Evolutionary conservation across 164 flowering plant species (phyloP), one percentile per base, ranked within the genome.

Genomic region (Buxus sempervirens): DNA sequence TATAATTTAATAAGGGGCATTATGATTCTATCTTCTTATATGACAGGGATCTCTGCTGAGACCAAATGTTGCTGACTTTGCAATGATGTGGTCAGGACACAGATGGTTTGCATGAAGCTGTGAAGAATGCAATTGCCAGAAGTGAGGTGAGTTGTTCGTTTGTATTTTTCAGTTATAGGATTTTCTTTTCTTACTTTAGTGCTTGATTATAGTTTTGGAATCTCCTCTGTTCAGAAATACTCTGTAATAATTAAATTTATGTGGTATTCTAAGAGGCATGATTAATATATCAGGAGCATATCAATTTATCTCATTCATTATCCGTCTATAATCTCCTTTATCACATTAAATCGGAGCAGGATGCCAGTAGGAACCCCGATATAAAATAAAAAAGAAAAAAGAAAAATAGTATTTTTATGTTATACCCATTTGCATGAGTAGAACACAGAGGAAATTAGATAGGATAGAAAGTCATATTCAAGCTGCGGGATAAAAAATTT

Each of bases 81-180:
- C 90, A 83, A 84, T 87, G 74, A 84, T 83, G 74, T 90, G 88
- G 79, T 70, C 89, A 94, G 97, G 97, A 90, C 80, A 82, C 96
- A 74, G 86, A 84, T 82, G 84, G 84, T 68, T 80, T 94, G 76
- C 78, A 80, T 69, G 79, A 91, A 70, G 93, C 84, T 51, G 72
- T 94, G 90, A 88, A 70, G 79, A 80, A 84, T 74, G 97, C 96
- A 63, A 73, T 91, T 62, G 83, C 80, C 45, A 79, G 87, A 81
- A 84, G 84, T 73, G 90, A 94, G 97, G 98, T 93, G 82, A 59
- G 55, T 38, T 58, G 4, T 25, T 22, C 61, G 15, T 63, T n/a
- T 14, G 27, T 53, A 14, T 21, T 48, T 41, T 24, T 56, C 16
- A 21, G 24, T 10, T 6, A n/a, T 48, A 14, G 12, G 25, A 57